These are phyloP conservation scores for Fusarium verrucosum DNA, from an alignment of 2,329 filamentous ascomycete genomes.

Conservation along the genomic window DNA sequence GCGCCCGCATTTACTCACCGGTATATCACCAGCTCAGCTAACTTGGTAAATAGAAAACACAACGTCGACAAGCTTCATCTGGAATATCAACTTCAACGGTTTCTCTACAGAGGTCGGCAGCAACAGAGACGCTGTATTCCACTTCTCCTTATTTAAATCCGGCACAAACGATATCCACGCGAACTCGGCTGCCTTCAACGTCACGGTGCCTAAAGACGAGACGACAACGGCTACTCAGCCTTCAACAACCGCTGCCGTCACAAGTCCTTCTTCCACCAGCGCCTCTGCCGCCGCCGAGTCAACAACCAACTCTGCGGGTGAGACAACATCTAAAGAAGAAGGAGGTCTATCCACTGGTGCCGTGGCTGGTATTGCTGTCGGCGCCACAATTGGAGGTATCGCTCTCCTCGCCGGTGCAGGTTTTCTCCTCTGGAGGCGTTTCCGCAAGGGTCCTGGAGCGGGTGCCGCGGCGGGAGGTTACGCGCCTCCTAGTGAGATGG, in stretches of 20 bases:
- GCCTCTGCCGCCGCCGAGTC: background rate
- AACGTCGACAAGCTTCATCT: slow-evolving; percentile 34
- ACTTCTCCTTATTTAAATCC: slow-evolving; percentile 24
- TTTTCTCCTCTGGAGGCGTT: slow-evolving; percentile 38
- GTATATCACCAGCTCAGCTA: background rate
- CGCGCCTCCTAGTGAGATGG: slow-evolving; percentile 4
- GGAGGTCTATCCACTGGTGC: slow-evolving; percentile 35
- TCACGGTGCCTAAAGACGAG: slow-evolving; percentile 16
- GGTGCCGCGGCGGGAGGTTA: background rate
- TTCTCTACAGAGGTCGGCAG: slow-evolving; percentile 14
- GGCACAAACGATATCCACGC: slow-evolving; percentile 22
- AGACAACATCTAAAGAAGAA: background rate
- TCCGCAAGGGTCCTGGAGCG: slow-evolving; percentile 21
- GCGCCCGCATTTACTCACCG: background rate
- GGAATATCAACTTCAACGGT: slow-evolving; percentile 28
- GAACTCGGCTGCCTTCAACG: slow-evolving; percentile 37
- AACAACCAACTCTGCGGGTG: too few relatives aligned
- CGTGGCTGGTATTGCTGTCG: slow-evolving; percentile 41
- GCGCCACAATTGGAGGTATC: slow-evolving; percentile 35
- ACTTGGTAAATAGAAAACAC: slow-evolving; percentile 30
- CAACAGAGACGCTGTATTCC: slow-evolving; percentile 32
- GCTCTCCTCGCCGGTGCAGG: slow-evolving; percentile 26
- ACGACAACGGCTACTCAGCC: slow-evolving; percentile 1
- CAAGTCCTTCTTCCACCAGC: slow-evolving; percentile 8
- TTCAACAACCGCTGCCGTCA: background rate